Evolutionary conservation across 805 yeast species (phyloP).

Genomic region (Hanseniaspora guilliermondii): DNA sequence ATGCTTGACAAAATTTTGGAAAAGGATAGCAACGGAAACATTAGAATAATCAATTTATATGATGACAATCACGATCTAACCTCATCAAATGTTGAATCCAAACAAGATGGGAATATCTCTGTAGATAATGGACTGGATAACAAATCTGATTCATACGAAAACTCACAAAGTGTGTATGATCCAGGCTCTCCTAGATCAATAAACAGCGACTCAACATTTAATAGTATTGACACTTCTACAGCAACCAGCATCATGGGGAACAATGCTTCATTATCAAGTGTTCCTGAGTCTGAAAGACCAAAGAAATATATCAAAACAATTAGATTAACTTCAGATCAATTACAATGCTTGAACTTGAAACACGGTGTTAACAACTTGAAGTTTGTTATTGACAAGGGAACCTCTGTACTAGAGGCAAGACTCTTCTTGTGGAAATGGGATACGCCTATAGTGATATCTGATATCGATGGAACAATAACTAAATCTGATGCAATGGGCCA

Average conservation of each 20-base stretch:
- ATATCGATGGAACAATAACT: constrained; percentile 95
- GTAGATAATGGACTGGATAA: constrained; percentile 16
- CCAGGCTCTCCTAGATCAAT: constrained; percentile 8
- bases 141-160: constrained; percentile 13
- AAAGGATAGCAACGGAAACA: constrained; percentile 56
- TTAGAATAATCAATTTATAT: constrained; percentile 36
- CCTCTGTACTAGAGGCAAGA: constrained; percentile 59
- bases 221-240: constrained; percentile 15
- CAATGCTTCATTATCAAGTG: constrained; percentile 19
- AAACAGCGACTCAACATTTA: constrained; percentile 12
- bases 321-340: constrained; percentile 81
- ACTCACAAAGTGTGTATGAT: constrained; percentile 8
- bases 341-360: constrained; percentile 56
- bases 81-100: neutral
- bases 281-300: constrained; percentile 13
- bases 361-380: constrained; percentile 68
- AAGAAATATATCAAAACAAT: constrained; percentile 66
- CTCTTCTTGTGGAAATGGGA: constrained; percentile 72
- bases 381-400: constrained; percentile 74
- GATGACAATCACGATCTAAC: constrained; percentile 15
- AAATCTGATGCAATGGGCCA: constrained; percentile 97
- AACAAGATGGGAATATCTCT: constrained; percentile 16
- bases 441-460: constrained; percentile 87
- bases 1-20: constrained; percentile 33
- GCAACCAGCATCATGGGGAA: constrained; percentile 1